phyloP scores from a whole-genome alignment of 1,139 yeast species.

The Pichia sp. region DNA sequence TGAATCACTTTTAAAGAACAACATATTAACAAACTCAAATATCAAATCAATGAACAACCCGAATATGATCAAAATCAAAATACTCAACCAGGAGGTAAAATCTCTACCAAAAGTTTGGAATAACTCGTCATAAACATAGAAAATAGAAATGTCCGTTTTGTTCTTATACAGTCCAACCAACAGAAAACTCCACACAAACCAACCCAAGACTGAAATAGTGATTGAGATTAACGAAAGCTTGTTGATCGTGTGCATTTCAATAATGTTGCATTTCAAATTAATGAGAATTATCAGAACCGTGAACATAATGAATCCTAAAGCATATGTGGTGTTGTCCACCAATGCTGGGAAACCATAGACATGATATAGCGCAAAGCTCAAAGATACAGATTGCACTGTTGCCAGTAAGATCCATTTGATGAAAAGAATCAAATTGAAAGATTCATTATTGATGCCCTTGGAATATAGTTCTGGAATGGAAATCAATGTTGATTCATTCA shows the following conservation, averaged over 20 bases:
- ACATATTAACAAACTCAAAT: conserved; percentile 43
- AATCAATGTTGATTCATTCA: conserved; percentile 76
- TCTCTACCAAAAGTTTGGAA: conserved; percentile 68
- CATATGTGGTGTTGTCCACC: conserved; percentile 68
- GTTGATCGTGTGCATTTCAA: conserved; percentile 80
- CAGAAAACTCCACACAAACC: conserved; percentile 77
- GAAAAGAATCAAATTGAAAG: conserved; percentile 64
- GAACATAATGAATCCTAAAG: conserved; percentile 70
- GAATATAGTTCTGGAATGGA: conserved; percentile 89
- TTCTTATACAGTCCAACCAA: conserved; percentile 60
- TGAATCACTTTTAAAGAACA: conserved; percentile 54
- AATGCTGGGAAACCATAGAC: conserved; percentile 63
- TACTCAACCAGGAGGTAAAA: conserved; percentile 76
- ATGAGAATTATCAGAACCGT: conserved; percentile 68
- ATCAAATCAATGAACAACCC: conserved; percentile 62
- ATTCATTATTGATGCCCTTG: conserved; percentile 67
- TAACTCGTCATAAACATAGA: conserved; percentile 65
- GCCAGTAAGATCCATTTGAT: conserved; percentile 76
- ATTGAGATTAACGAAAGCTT: conserved; percentile 65
- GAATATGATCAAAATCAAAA: conserved; percentile 46
- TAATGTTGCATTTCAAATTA: conserved; percentile 66
- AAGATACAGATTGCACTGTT: conserved; percentile 60
- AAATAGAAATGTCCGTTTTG: conserved; percentile 49
- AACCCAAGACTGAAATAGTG: conserved; percentile 75
- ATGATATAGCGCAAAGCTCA: conserved; percentile 59